Percentiles rank a stretch among this genome's conserved stretches.
Evolutionary conservation across 331 rosid genomes (phyloP).

Genomic region (Rosa hybrid): DNA sequence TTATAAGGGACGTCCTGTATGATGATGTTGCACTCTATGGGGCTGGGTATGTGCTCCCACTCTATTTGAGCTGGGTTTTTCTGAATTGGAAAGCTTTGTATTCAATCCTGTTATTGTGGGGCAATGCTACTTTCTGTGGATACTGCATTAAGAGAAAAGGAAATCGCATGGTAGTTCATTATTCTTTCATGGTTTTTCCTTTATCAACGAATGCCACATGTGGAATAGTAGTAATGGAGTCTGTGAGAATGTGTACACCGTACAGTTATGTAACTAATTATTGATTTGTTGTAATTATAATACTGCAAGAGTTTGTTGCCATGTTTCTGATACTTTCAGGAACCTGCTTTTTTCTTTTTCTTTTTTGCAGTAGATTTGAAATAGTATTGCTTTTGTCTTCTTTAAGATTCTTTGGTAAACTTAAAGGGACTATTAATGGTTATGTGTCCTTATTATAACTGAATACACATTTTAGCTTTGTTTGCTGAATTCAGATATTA

Average conservation of each 20-base stretch:
- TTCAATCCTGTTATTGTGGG: background rate
- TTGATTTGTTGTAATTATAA: background rate
- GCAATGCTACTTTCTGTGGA: background rate
- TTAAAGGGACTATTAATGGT: background rate
- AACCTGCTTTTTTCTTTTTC: background rate
- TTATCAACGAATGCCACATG: background rate
- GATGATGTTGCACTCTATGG: slow-evolving; percentile 68
- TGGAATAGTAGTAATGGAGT: background rate
- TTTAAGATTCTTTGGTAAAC: background rate
- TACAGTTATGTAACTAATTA: background rate
- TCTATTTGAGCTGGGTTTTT: background rate
- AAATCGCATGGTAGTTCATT: background rate
- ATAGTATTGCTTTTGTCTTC: background rate
- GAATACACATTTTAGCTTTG: background rate
- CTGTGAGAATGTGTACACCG: background rate
- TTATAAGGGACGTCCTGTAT: slow-evolving; percentile 89
- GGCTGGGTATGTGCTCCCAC: slow-evolving; percentile 64
- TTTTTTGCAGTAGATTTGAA: background rate
- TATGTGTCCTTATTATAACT: background rate
- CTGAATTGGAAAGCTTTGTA: slow-evolving; percentile 15
- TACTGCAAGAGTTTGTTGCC: background rate
- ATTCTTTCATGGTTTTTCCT: background rate
- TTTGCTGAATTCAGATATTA: background rate
- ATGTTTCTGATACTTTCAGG: background rate
- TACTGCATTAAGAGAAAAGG: background rate